Percentiles rank a stretch among this genome's conserved stretches.
These are phyloP conservation scores for Lactarius trivialis DNA, from an alignment of 768 basidiomycete genomes.

Conservation along the genomic window DNA sequence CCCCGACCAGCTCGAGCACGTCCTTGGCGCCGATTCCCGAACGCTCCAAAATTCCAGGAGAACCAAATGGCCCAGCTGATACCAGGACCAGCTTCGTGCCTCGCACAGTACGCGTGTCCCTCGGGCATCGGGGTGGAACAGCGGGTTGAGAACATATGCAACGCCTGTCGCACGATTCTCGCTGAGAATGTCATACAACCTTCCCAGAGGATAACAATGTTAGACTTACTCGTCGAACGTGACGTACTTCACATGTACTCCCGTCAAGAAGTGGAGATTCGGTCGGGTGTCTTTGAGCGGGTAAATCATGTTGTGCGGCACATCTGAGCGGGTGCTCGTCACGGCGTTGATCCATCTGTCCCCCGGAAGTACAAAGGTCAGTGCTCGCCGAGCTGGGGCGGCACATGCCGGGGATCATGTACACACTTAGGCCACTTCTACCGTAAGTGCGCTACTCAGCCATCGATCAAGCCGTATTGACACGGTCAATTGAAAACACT, in stretches of 20 bases:
- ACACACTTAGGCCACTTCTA: constrained; percentile 30
- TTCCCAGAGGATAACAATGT: constrained; percentile 23
- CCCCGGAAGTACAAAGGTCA: not conserved
- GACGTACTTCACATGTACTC: constrained; percentile 32
- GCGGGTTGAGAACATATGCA: not conserved
- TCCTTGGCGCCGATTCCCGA: constrained; percentile 35
- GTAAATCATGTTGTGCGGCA: constrained; percentile 38
- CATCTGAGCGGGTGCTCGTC: constrained; percentile 51
- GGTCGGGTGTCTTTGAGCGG: constrained; percentile 28
- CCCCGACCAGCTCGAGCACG: constrained; percentile 27
- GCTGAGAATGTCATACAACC: not conserved
- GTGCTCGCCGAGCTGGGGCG: not conserved
- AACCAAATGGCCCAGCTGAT: constrained; percentile 33
- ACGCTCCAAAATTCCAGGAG: constrained; percentile 36
- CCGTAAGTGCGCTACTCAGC: constrained; percentile 12
- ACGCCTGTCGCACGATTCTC: constrained; percentile 25
- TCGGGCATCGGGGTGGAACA: not conserved
- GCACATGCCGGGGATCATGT: not conserved
- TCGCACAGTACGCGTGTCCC: constrained; percentile 20
- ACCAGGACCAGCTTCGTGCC: constrained; percentile 35
- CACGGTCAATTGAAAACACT: not conserved
- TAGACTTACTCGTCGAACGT: constrained; percentile 24
- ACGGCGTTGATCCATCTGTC: constrained; percentile 44
- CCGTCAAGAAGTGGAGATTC: constrained; percentile 32
- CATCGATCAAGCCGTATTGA: too few relatives aligned